phyloP scores from a whole-genome alignment of 441 rosid species.

The Theobroma grandiflorum region DNA sequence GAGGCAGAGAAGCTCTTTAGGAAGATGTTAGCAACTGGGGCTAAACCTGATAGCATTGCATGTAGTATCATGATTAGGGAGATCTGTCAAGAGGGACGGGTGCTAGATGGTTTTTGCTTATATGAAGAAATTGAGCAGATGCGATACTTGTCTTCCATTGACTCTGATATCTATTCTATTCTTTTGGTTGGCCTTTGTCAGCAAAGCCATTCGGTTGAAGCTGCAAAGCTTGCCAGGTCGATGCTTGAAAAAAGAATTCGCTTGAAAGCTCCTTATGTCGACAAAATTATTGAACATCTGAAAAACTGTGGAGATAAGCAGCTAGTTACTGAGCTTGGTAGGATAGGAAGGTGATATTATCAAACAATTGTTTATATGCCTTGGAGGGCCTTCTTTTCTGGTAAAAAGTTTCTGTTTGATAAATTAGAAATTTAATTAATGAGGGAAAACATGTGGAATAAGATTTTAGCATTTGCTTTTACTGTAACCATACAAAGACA shows the following conservation, averaged over 20 bases:
- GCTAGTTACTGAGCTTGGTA: constrained; percentile 43
- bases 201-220: constrained; percentile 57
- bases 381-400: neutral
- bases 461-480: neutral
- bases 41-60: constrained; percentile 71
- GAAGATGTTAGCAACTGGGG: constrained; percentile 50
- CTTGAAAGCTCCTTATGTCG: constrained; percentile 45
- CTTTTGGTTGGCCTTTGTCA: constrained; percentile 65
- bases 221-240: constrained; percentile 59
- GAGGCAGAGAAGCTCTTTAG: constrained; percentile 71
- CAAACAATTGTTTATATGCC: constrained; percentile 2
- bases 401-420: neutral
- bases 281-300: constrained; percentile 48
- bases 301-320: constrained; percentile 57
- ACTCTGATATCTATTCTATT: constrained; percentile 61
- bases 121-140: constrained; percentile 57
- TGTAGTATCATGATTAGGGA: constrained; percentile 69
- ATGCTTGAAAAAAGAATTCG: constrained; percentile 61
- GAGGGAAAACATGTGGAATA: neutral
- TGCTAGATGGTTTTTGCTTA: constrained; percentile 63
- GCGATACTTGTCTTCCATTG: constrained; percentile 52
- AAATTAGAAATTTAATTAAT: neutral
- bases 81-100: constrained; percentile 57
- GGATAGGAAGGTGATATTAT: constrained; percentile 34
- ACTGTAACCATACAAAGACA: neutral